Evolutionary conservation across 176 grass and related monocot species (phyloP).

Genomic region (Urochloa ruziziensis): DNA sequence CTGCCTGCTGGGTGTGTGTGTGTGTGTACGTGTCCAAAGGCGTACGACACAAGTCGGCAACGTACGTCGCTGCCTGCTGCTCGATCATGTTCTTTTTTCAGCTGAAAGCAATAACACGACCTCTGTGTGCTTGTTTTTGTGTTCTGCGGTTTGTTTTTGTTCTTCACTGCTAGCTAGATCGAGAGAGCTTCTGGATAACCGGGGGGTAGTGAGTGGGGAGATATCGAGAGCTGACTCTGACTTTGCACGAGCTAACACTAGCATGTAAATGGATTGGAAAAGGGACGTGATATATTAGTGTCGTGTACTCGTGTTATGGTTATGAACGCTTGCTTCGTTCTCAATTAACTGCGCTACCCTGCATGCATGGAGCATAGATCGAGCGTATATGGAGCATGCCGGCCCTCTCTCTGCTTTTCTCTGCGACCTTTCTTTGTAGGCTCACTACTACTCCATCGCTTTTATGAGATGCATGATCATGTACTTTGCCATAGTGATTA

Average conservation of each 20-base stretch:
- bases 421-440: not conserved
- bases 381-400: not conserved
- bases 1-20: not conserved
- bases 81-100: not conserved
- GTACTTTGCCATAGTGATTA: not conserved
- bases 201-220: not conserved
- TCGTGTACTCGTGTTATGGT: not conserved
- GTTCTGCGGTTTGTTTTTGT: slow-evolving; percentile 23
- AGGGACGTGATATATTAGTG: not conserved
- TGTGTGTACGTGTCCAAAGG: slow-evolving; percentile 16
- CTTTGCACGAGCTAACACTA: slow-evolving; percentile 45
- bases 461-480: not conserved
- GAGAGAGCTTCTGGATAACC: slow-evolving; percentile 6
- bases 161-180: not conserved
- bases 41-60: slow-evolving; percentile 21
- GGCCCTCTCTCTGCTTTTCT: not conserved
- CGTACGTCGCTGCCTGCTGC: not conserved
- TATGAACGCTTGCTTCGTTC: slow-evolving; percentile 39
- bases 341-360: slow-evolving; percentile 32
- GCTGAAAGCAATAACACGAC: not conserved
- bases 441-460: not conserved
- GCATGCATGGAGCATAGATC: not conserved
- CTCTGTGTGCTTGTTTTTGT: not conserved
- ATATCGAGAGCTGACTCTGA: slow-evolving; percentile 20
- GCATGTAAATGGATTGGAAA: not conserved